Percentiles rank a stretch among this genome's conserved stretches.
phyloP scores from a whole-genome alignment of 2,329 filamentous ascomycete genomes.

The Monosporascus cannonballus region DNA sequence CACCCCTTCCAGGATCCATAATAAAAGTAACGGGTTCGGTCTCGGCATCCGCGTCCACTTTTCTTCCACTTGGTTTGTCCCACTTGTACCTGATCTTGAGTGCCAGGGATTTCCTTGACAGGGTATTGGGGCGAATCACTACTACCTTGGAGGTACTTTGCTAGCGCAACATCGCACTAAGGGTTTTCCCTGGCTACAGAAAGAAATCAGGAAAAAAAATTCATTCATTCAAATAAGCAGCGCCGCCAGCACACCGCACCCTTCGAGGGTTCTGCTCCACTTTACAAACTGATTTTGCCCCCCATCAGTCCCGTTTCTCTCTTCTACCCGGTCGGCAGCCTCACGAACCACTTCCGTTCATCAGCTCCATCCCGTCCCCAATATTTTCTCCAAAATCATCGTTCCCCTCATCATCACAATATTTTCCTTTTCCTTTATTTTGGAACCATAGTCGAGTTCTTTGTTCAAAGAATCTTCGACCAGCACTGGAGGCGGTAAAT shows the following conservation, averaged over 20 bases:
- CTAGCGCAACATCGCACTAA: background rate
- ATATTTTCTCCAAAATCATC: constrained; percentile 28
- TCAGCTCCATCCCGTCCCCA: constrained; percentile 28
- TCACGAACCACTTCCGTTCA: constrained; percentile 28
- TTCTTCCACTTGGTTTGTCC: background rate
- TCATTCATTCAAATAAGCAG: constrained; percentile 26
- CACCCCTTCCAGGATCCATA: background rate
- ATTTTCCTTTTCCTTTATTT: constrained; percentile 11
- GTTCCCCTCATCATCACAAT: constrained; percentile 24
- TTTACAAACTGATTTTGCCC: constrained; percentile 28
- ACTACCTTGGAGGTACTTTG: background rate
- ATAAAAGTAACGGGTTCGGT: background rate
- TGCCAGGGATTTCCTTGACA: background rate
- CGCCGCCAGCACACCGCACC: constrained; percentile 24
- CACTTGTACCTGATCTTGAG: background rate
- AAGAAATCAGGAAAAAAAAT: constrained; percentile 4
- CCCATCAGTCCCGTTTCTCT: constrained; percentile 26
- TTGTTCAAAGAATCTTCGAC: constrained; percentile 15
- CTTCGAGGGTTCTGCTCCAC: constrained; percentile 28
- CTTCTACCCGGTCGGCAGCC: constrained; percentile 24
- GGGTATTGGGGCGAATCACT: background rate
- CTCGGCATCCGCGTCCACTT: background rate
- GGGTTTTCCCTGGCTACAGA: background rate
- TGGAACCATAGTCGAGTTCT: constrained; percentile 17
- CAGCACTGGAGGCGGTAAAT: constrained; percentile 20